Conservation (phyloP, 148 eudicot genomes). For the Fagopyrum esculentum region DNA sequence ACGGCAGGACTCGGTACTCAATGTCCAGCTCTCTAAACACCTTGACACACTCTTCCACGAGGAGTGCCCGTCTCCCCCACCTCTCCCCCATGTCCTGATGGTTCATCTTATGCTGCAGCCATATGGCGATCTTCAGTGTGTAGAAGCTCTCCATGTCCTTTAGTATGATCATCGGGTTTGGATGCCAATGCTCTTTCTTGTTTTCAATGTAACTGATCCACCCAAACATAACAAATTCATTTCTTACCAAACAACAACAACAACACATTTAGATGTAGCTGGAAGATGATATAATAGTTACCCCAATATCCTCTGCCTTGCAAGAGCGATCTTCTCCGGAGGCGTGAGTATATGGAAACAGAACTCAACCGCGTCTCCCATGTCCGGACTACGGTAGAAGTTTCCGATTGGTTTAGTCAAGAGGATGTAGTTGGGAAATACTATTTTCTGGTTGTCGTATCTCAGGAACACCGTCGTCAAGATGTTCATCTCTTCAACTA, state of each 20-base stretch:
- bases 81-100: constrained; percentile 57
- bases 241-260: background rate
- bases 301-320: constrained; percentile 38
- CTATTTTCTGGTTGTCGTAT: constrained; percentile 71
- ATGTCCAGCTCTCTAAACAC: constrained; percentile 64
- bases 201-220: constrained; percentile 62
- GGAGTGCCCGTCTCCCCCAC: constrained; percentile 51
- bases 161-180: constrained; percentile 48
- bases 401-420: constrained; percentile 80
- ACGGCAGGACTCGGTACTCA: constrained; percentile 59
- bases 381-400: constrained; percentile 74
- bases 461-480: constrained; percentile 76
- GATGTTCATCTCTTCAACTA: constrained; percentile 89
- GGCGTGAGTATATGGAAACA: constrained; percentile 60
- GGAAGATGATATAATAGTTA: no score
- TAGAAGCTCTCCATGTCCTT: constrained; percentile 66
- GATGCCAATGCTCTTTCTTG: constrained; percentile 75
- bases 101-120: constrained; percentile 69
- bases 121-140: constrained; percentile 67
- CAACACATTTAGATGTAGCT: background rate
- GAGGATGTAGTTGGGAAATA: constrained; percentile 67
- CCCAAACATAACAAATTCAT: background rate
- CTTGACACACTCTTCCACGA: constrained; percentile 62
- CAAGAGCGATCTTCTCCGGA: constrained; percentile 54
- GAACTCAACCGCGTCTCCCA: constrained; percentile 73